Evolutionary conservation across 2,329 filamentous ascomycete genomes (phyloP).

Genomic region (Nothophaeocryptopus gaeumannii): DNA sequence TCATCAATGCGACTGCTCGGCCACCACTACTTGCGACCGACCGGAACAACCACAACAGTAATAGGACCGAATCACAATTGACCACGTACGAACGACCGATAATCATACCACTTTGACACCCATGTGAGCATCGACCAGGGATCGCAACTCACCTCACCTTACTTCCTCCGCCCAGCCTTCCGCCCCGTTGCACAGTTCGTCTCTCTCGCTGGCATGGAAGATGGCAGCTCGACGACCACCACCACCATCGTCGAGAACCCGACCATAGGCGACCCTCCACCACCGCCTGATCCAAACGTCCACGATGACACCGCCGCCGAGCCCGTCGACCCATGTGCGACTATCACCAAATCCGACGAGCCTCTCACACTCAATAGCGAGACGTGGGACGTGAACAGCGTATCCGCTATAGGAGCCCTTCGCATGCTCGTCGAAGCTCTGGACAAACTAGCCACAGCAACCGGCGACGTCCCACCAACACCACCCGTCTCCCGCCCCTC

Average conservation of each 20-base stretch:
- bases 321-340: conserved; percentile 13
- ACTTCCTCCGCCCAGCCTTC: neutral
- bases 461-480: conserved; percentile 78
- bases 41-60: neutral
- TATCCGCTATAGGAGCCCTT: conserved; percentile 71
- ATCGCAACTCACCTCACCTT: neutral
- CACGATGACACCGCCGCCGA: conserved; percentile 23
- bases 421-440: conserved; percentile 67
- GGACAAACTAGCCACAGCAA: conserved; percentile 63
- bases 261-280: conserved; percentile 20
- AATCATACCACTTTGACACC: neutral
- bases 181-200: conserved; percentile 1
- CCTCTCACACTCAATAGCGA: conserved; percentile 33
- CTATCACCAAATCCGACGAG: conserved; percentile 26
- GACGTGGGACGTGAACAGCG: conserved; percentile 66
- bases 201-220: conserved; percentile 24
- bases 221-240: conserved; percentile 19
- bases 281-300: conserved; percentile 28
- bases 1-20: too few relatives aligned
- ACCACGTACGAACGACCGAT: neutral
- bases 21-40: neutral
- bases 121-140: neutral
- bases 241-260: conserved; percentile 11
- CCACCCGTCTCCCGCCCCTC: conserved; percentile 64
- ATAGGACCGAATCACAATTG: neutral